Percentiles rank a stretch among this genome's conserved stretches.
Conservation (phyloP, 2,329 filamentous ascomycete genomes). For the Cercospora sesami region DNA sequence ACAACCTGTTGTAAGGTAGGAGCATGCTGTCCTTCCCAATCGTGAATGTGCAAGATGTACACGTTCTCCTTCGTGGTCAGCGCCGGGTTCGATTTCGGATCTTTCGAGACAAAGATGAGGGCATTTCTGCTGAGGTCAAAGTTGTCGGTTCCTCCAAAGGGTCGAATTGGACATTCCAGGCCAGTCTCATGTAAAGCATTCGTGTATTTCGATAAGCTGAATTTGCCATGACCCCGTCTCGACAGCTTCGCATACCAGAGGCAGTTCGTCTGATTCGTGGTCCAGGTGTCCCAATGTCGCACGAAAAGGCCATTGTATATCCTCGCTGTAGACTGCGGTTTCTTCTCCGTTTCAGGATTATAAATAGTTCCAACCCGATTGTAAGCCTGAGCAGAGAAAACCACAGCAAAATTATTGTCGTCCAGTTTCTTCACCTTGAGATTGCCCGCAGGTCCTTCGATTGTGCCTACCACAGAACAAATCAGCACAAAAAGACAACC, state of each 20-base stretch:
- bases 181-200: slow-evolving; percentile 64
- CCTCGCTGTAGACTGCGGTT: slow-evolving; percentile 49
- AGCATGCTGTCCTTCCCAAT: slow-evolving; percentile 58
- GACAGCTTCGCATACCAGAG: slow-evolving; percentile 70
- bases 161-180: slow-evolving; percentile 68
- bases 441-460: slow-evolving; percentile 51
- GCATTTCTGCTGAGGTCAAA: slow-evolving; percentile 71
- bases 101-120: slow-evolving; percentile 73
- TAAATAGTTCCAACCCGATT: slow-evolving; percentile 63
- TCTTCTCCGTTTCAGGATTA: slow-evolving; percentile 52
- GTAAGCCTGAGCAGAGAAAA: slow-evolving; percentile 62
- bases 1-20: slow-evolving; percentile 55
- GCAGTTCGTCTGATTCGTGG: slow-evolving; percentile 66
- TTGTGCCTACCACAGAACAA: slow-evolving; percentile 35
- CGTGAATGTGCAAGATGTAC: slow-evolving; percentile 67
- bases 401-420: slow-evolving; percentile 45
- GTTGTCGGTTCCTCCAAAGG: slow-evolving; percentile 77
- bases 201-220: slow-evolving; percentile 50
- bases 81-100: slow-evolving; percentile 68
- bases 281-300: slow-evolving; percentile 58
- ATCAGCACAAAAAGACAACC: background rate
- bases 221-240: slow-evolving; percentile 38
- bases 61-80: slow-evolving; percentile 80
- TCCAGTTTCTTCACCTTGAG: slow-evolving; percentile 48
- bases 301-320: slow-evolving; percentile 56